These are phyloP conservation scores for Zhuliangozyma blackwelliae DNA, from an alignment of 1,139 yeast species.

Conservation along the genomic window DNA sequence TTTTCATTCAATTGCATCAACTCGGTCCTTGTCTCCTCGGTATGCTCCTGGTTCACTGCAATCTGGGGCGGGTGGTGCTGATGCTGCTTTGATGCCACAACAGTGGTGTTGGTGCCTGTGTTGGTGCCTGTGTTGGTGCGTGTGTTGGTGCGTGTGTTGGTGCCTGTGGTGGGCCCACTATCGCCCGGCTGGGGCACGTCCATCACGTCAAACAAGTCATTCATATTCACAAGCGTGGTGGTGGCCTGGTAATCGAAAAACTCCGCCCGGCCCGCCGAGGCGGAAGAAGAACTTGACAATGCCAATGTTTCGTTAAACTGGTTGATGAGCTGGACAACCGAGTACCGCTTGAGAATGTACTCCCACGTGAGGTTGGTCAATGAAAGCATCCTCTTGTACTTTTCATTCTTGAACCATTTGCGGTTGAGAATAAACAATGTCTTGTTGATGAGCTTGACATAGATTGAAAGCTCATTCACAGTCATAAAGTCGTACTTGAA, in stretches of 20 bases:
- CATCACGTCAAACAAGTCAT: slow-evolving; percentile 40
- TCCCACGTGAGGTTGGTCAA: slow-evolving; percentile 44
- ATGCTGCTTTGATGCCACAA: too few relatives aligned
- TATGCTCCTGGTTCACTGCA: too few relatives aligned
- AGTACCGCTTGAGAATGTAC: slow-evolving; percentile 34
- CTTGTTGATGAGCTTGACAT: slow-evolving; percentile 39
- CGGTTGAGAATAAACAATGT: slow-evolving; percentile 41
- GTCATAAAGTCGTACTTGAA: slow-evolving; percentile 43
- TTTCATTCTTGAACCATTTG: slow-evolving; percentile 46
- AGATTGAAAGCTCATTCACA: slow-evolving; percentile 28
- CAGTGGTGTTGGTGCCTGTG: background rate
- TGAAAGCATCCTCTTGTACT: slow-evolving; percentile 43
- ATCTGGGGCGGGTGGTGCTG: too few relatives aligned
- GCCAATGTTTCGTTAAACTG: slow-evolving; percentile 18
- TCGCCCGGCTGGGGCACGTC: slow-evolving; percentile 38
- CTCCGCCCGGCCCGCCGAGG: slow-evolving; percentile 20
- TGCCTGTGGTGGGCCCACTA: background rate
- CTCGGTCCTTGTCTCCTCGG: slow-evolving; percentile 15
- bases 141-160: background rate
- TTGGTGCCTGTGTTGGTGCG: too few relatives aligned
- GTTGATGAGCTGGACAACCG: slow-evolving; percentile 28
- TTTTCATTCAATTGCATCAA: slow-evolving; percentile 34
- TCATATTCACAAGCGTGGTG: slow-evolving; percentile 32
- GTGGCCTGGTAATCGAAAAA: slow-evolving; percentile 40
- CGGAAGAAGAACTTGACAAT: too few relatives aligned